phyloP scores from a whole-genome alignment of 2,329 filamentous ascomycete genomes.

The Paracamarosporium sp. region DNA sequence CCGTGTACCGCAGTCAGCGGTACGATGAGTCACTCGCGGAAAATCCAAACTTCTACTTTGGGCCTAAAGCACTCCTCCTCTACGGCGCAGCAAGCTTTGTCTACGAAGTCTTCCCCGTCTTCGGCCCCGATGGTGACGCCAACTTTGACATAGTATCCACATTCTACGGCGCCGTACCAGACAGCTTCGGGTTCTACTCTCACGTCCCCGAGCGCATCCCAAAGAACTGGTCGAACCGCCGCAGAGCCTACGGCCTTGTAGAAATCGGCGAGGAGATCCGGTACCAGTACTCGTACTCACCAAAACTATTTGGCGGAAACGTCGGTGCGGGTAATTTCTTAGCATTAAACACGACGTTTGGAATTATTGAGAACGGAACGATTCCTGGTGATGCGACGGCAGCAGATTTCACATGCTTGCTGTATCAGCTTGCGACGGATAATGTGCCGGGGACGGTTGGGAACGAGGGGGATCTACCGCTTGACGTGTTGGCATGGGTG shows the following conservation, averaged over 20 bases:
- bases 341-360: neutral
- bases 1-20: conserved; percentile 48
- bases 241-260: conserved; percentile 40
- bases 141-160: conserved; percentile 24
- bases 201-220: conserved; percentile 50
- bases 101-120: conserved; percentile 52
- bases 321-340: conserved; percentile 26
- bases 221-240: conserved; percentile 49
- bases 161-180: conserved; percentile 51
- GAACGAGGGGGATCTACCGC: conserved; percentile 13
- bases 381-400: neutral
- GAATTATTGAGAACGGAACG: neutral
- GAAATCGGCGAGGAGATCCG: conserved; percentile 50
- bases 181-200: conserved; percentile 43
- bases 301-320: conserved; percentile 54
- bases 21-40: conserved; percentile 47
- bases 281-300: conserved; percentile 49
- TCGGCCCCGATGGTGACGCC: conserved; percentile 20
- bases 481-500: conserved; percentile 20
- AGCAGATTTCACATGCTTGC: conserved; percentile 42
- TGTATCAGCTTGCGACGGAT: conserved; percentile 53
- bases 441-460: conserved; percentile 39
- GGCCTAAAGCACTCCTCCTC: conserved; percentile 48
- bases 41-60: conserved; percentile 53
- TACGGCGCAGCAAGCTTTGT: conserved; percentile 54